These are phyloP conservation scores for Amoebophrya sp. DNA, from an alignment of 169 alveolate species.

Conservation along the genomic window DNA sequence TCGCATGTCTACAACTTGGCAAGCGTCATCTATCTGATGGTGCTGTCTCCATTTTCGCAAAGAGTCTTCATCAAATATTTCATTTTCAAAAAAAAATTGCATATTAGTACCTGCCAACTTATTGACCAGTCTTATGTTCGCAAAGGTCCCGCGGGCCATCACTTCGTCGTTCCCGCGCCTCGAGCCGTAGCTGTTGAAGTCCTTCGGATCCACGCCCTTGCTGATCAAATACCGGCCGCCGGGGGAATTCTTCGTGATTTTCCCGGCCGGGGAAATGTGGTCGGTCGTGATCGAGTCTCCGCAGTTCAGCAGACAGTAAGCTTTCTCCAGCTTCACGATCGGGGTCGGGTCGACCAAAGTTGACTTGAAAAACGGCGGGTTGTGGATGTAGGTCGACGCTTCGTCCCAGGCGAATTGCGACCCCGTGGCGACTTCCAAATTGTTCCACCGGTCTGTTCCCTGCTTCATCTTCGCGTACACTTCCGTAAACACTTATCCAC, in stretches of 20 bases:
- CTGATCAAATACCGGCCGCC: conserved; percentile 73
- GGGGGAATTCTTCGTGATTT: conserved; percentile 86
- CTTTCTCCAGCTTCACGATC: conserved; percentile 16
- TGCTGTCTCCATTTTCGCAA: too few species aligned
- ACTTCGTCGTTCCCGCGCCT: conserved; percentile 94
- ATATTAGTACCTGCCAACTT: conserved; percentile 75
- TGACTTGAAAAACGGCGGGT: conserved; percentile 82
- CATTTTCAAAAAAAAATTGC: too few species aligned
- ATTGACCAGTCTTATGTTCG: conserved; percentile 88
- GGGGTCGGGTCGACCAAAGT: neutral
- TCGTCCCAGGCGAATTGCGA: conserved; percentile 83
- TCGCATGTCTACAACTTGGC: too few species aligned
- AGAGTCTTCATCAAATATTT: too few species aligned
- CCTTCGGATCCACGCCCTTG: conserved; percentile 72
- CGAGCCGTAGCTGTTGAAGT: conserved; percentile 92
- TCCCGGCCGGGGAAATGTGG: conserved; percentile 97
- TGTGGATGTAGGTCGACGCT: conserved; percentile 86
- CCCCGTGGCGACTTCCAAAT: conserved; percentile 72
- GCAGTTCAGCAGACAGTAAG: conserved; percentile 58
- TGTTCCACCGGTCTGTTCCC: conserved; percentile 65
- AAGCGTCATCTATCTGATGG: too few species aligned
- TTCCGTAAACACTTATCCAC: too few species aligned
- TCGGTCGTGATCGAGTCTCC: conserved; percentile 96
- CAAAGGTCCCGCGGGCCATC: conserved; percentile 93
- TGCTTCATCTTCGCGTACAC: neutral